Conservation (phyloP, 345 rosid species). For the Ceriops decandra region DNA sequence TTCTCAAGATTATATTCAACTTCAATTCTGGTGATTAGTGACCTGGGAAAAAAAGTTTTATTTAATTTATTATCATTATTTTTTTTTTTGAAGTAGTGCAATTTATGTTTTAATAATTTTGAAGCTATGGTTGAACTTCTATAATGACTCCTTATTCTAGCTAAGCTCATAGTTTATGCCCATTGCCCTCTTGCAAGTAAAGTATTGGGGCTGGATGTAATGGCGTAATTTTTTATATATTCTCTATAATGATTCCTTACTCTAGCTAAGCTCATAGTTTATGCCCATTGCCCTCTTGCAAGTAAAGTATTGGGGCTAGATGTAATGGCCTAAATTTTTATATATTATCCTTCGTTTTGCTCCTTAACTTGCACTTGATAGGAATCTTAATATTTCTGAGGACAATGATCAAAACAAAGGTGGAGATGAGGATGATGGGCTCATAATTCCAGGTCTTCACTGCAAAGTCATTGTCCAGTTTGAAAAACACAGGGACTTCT, state of each 20-base stretch:
- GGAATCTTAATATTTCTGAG: slow-evolving; percentile 85
- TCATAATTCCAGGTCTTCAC: slow-evolving; percentile 73
- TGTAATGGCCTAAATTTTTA: slow-evolving; percentile 12
- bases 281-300: background rate
- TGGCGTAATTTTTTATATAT: slow-evolving; percentile 16
- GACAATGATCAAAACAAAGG: slow-evolving; percentile 62
- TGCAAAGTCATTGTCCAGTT: slow-evolving; percentile 91
- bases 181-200: slow-evolving; percentile 1
- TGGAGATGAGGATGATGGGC: slow-evolving; percentile 41
- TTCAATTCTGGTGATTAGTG: too few relatives aligned
- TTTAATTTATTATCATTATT: too few relatives aligned
- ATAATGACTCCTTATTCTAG: background rate
- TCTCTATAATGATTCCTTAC: background rate
- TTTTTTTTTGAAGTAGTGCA: background rate
- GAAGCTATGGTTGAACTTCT: background rate
- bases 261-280: background rate
- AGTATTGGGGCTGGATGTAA: background rate
- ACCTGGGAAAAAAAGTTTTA: too few relatives aligned
- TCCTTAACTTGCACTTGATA: slow-evolving; percentile 33
- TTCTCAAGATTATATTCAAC: too few relatives aligned
- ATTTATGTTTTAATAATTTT: background rate
- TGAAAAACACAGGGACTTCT: slow-evolving; percentile 67
- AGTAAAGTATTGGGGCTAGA: background rate
- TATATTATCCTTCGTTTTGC: slow-evolving; percentile 18
- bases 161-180: background rate